Base-by-base conservation (phyloP, 768 basidiomycete species). In the Termitomyces sp. region DNA sequence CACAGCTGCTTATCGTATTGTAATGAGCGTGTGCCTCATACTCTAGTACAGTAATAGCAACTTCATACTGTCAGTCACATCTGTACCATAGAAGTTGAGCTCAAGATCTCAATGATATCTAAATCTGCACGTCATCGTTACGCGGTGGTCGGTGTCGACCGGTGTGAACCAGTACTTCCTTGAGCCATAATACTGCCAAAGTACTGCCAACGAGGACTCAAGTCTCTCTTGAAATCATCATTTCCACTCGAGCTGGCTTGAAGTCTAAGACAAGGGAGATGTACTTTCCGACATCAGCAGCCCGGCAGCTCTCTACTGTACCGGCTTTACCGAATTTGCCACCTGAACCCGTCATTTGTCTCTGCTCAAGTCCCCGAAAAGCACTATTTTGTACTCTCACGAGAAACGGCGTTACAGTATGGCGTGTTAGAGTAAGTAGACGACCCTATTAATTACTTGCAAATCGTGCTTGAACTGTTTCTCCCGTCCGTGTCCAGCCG, bases 261-360 rank as follows among this genome's bases (percentile, higher is more conserved):
- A 42, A 48, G 52, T 56, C 52, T 33, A 49, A 45, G 41, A 36
- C 58, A 37, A 44, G 50, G 47, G 37, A 39, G 56, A 93, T 93
- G 91, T 94, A 93, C 75, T 93, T 93, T 72, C 91, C 90, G 58
- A 93, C 89, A 27, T 84, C 88, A 37, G 84, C 89, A 45, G 89
- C 91, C 31, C 77, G 82, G 66, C 89, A 85, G 67, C 79, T 93
- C 44, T 86, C 86, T 18, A 84, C 84, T 18, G 78, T 80, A 22
- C 89, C 91, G 37, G 78, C 83, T n/a, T 75, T 91, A 36, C 85
- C 88, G 31, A 83, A 87, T 61, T 71, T 81, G 48, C 77, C 81
- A 15, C 72, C 79, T 54, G 87, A 90, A 66, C 73, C 76, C 31
- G 77, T 88, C 48, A 70, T 93, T 46, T 75, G 75, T 16, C 68